A percentile compares a stretch with the other conserved stretches of the same genome.
These are phyloP conservation scores for Cladosporium oxysporum DNA, from an alignment of 2,329 filamentous ascomycete genomes.

Conservation along the genomic window DNA sequence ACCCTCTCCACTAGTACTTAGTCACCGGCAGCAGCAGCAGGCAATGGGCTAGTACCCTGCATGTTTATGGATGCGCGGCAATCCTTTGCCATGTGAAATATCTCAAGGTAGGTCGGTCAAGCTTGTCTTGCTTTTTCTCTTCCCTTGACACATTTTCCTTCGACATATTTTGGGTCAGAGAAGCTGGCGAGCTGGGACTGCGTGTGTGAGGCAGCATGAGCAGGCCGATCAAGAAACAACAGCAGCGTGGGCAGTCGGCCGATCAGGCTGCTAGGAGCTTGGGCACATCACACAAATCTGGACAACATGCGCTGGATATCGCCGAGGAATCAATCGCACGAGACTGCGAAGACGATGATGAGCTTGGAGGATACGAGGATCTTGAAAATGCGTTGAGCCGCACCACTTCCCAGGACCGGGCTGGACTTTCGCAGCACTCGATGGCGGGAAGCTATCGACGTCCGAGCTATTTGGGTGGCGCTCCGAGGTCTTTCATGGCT, in stretches of 20 bases:
- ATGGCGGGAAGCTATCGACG: conserved; percentile 71
- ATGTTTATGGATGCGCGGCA: background rate
- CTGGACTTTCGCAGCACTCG: conserved; percentile 41
- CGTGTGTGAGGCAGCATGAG: conserved; percentile 21
- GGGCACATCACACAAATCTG: conserved; percentile 32
- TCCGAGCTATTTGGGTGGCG: conserved; percentile 74
- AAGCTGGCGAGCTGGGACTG: background rate
- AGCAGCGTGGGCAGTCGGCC: conserved; percentile 10
- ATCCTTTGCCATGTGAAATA: conserved; percentile 6
- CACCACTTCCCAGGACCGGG: conserved; percentile 21
- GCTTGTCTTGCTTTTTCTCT: background rate
- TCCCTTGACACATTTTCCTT: background rate
- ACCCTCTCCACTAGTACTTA: conserved; percentile 7
- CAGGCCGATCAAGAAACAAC: conserved; percentile 22
- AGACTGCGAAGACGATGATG: conserved; percentile 16
- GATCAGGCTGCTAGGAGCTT: conserved; percentile 27
- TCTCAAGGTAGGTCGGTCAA: conserved; percentile 2
- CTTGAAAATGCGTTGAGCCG: conserved; percentile 24
- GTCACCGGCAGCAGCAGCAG: conserved; percentile 3
- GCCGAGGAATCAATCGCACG: conserved; percentile 27
- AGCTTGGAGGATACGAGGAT: conserved; percentile 13
- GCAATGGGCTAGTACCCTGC: conserved; percentile 6
- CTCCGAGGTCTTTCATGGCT: conserved; percentile 69
- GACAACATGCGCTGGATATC: conserved; percentile 21
- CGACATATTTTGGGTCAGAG: background rate